These are phyloP conservation scores for Nothomitra cinnamomea DNA, from an alignment of 2,329 filamentous ascomycete species.

Conservation along the genomic window DNA sequence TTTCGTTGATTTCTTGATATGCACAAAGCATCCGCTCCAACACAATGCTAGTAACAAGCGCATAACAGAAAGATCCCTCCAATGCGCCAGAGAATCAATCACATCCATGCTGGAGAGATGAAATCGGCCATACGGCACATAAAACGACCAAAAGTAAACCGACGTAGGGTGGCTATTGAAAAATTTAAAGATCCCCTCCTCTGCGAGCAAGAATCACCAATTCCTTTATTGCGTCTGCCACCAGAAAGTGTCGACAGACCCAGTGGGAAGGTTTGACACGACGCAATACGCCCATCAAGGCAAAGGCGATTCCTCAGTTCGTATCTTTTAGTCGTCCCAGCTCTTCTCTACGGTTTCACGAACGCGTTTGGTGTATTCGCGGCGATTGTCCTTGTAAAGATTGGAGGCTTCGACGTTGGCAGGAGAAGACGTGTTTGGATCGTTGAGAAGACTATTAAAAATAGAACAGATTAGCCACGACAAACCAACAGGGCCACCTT, in stretches of 20 bases:
- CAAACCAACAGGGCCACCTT: neutral
- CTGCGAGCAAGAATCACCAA: neutral
- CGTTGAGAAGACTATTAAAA: too few relatives aligned
- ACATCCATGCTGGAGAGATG: slow-evolving; percentile 2
- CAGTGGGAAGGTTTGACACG: neutral
- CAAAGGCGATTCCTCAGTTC: too few relatives aligned
- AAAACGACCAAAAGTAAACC: neutral
- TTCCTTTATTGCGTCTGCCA: neutral
- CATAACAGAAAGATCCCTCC: neutral
- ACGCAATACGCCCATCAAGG: neutral
- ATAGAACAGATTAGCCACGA: slow-evolving; percentile 47
- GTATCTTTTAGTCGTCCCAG: slow-evolving; percentile 62
- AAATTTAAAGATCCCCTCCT: neutral
- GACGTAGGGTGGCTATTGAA: neutral
- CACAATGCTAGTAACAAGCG: neutral
- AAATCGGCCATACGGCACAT: neutral
- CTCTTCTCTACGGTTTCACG: slow-evolving; percentile 97
- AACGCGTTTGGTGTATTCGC: slow-evolving; percentile 90
- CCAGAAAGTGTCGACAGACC: neutral
- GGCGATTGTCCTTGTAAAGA: slow-evolving; percentile 93
- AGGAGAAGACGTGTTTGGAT: slow-evolving; percentile 95
- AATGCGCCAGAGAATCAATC: slow-evolving; percentile 2
- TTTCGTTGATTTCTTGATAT: neutral
- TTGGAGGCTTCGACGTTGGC: slow-evolving; percentile 98
- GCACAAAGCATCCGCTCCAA: neutral